Base-by-base conservation (phyloP, 768 basidiomycete genomes). In the Tricholoma matsutake region DNA sequence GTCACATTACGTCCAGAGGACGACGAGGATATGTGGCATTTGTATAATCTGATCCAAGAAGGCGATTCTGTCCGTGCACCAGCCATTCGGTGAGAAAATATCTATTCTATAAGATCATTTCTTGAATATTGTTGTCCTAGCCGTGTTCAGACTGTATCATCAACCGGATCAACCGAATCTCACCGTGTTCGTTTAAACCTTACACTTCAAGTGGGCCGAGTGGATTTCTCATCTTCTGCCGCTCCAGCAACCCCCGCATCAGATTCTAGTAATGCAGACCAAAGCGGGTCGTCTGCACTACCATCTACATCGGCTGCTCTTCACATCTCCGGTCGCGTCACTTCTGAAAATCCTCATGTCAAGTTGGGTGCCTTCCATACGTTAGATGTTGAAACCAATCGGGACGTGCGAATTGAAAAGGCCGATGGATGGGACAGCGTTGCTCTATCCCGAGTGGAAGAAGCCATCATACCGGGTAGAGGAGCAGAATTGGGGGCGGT, bases 1-100 rank as follows among this genome's bases (percentile, higher is more conserved):
- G 91, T 97, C 63, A 93, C 87, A n/a, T 80, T 98, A 49, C 86
- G 93, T 53, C 96, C 96, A 4, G 95, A 99, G 73, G 96, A 98
- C 67, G 94, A 98, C 68, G 97, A 99, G 76, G 97, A 99, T 73
- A 97, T 99, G 91, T 99, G 96, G 96, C 97, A 99, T 81, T 81
- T 98, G 29, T 99, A 98, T 75, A 98, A 99, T 78, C 81, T 99
- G 59, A 97, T 99, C 58, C 86, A 92, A 65, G 81, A 89, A 78
- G 92, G 91, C 16, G 96, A 98, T 69, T 77, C 85, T 60, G 87
- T 98, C 47, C 83, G 94, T 63, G 93, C 94, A 11, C 82, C 90
- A 54, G 93, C 95, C 9, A 81, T 98, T 61, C 86, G 95, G 86
- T 89, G 65, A 65, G 82, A 63, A 2, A 49, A 6, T 39, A 49